Evolutionary conservation across 768 basidiomycete genomes (phyloP), one percentile per base, ranked within the genome.

Genomic region (Boletus reticulatus): DNA sequence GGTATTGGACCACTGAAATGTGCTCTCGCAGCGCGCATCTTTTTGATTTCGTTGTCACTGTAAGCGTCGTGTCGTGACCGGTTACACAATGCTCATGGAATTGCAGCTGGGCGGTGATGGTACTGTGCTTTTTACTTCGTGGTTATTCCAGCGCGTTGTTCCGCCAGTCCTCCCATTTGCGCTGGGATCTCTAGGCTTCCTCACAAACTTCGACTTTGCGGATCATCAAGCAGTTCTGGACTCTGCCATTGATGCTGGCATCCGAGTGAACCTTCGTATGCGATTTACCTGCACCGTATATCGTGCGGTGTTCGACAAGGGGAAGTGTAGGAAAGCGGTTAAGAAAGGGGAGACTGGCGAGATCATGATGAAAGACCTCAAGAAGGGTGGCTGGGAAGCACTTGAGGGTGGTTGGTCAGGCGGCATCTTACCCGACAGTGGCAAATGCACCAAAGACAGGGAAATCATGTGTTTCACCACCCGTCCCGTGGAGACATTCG

Each of bases 401-500:
- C 76, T 99, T 31, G 97, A 99, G 72, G 87, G 87, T 46, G 89
- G 89, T 16, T 83, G 81, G 77, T 76, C 74, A 27, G 78, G 76
- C 14, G 74, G 76, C 8, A 70, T 75, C 38, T 64, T 73, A 27
- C 70, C 72, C 31, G 81, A 81, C 20, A 72, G 73, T 34, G 79
- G 78, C 57, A 75, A 75, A 64, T 74, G 72, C 58, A 64, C 74
- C 48, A 96, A 87, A 74, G 97, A 99, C 74, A 96, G 87, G 78
- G 92, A 97, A 73, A 97, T 99, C 59, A 95, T 91, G 89, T 99
- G 97, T 71, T 98, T 94, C 69, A 89, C 93, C 19, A 98, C 97
- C 7, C 75, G 93, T 58, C 91, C 97, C 0, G 92, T 87, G 41
- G 97, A 98, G 75, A 94, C 89, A 56, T 99, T 99, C 62, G 97